Base-by-base conservation (phyloP, 75 land plant genomes). In the Pseudotsuga menziesii region DNA sequence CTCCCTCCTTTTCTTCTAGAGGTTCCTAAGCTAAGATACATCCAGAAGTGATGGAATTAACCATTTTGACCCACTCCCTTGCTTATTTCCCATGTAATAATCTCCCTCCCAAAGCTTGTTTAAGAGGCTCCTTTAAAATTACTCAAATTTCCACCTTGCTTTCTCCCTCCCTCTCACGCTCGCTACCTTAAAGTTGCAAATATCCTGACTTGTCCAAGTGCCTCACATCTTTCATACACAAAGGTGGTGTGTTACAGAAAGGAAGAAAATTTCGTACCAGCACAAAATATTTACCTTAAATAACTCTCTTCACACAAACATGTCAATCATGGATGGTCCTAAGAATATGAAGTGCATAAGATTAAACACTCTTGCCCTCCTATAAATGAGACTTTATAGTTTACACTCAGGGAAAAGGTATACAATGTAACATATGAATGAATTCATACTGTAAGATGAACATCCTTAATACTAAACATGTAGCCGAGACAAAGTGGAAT, bases 1-100 rank as follows among this genome's bases (percentile, higher is more conserved):
- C 83, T 82, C 83, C 77, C 77, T 82, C 83, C 83, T 80, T 82
- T 73, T 64, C 81, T 82, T 77, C 83, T 56, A 72, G 83, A 80
- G 48, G 74, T 80, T 81, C 80, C 83, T 57, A 77, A 80, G 82
- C 64, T 80, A 80, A 52, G 82, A 32, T 35, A 32, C 6, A 64
- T 64, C 35, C 41, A 64, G 7, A 64, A 63, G 32, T 16, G 19
- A 4, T 29, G 69, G 27, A 63, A 17, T 64, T 32, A 64, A 64
- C 69, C 41, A 64, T 64, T 64, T 29, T 35, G 69, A 64, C 69
- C 69, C 19, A 64, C 41, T 63, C 36, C 67, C n/a, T 19, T 36
- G 16, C 69, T 16, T 64, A 41, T 35, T 64, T 39, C 3, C 32
- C 41, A 64, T 35, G 69, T 64, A 35, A 64, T 64, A 29, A 64